Conservation (phyloP, 345 rosid genomes). For the Kandelia obovata region DNA sequence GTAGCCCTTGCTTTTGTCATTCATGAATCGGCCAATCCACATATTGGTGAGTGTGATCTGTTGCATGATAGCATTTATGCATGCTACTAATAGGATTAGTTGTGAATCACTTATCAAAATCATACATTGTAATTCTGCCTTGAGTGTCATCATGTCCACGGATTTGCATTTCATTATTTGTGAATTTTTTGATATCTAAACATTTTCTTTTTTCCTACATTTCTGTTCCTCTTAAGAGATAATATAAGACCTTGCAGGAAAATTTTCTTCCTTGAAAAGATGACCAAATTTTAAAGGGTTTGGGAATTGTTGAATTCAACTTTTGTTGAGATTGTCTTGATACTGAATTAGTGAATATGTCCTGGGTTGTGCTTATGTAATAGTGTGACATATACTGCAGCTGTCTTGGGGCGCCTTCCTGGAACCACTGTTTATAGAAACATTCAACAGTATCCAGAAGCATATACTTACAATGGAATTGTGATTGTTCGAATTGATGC, state of each 20-base stretch:
- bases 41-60: slow-evolving; percentile 61
- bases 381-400: slow-evolving; percentile 38
- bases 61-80: background rate
- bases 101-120: background rate
- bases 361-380: background rate
- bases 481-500: slow-evolving; percentile 91
- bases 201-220: no score
- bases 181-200: no score
- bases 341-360: background rate
- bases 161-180: no score
- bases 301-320: background rate
- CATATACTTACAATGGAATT: slow-evolving; percentile 87
- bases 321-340: background rate
- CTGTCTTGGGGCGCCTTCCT: slow-evolving; percentile 97
- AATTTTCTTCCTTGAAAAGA: no score
- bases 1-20: slow-evolving; percentile 95
- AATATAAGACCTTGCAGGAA: no score
- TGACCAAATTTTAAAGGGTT: no score
- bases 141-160: no score
- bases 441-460: slow-evolving; percentile 84
- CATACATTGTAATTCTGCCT: background rate
- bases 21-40: slow-evolving; percentile 99
- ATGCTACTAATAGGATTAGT: background rate
- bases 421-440: slow-evolving; percentile 98
- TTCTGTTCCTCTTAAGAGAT: no score